A percentile compares a stretch with the other conserved stretches of the same genome.
These are phyloP conservation scores for Coemansia sp. DNA, from an alignment of 192 early-diverging fungal species.

Conservation along the genomic window DNA sequence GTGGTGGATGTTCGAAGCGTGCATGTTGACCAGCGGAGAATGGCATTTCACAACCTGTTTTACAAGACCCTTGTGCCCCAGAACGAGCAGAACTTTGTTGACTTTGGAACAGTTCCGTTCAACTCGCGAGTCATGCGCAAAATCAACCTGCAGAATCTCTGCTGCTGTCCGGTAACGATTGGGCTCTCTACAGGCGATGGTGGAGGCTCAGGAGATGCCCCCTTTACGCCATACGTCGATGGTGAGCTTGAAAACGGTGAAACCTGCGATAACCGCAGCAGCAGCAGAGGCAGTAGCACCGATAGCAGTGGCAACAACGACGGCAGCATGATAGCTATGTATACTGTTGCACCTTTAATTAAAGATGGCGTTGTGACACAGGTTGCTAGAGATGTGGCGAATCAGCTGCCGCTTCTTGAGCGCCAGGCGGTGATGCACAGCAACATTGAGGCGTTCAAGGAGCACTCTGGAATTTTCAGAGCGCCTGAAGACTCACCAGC, in stretches of 20 bases:
- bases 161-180: slow-evolving; percentile 38
- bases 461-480: slow-evolving; percentile 12
- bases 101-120: slow-evolving; percentile 89
- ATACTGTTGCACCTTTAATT: slow-evolving; percentile 15
- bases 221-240: neutral
- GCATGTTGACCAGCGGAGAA: slow-evolving; percentile 94
- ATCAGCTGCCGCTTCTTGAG: slow-evolving; percentile 41
- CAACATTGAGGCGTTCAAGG: slow-evolving; percentile 36
- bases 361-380: slow-evolving; percentile 9
- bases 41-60: slow-evolving; percentile 95
- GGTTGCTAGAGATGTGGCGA: slow-evolving; percentile 29
- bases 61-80: slow-evolving; percentile 83
- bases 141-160: slow-evolving; percentile 86
- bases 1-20: slow-evolving; percentile 88
- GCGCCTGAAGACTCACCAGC: neutral
- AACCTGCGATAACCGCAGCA: slow-evolving; percentile 28
- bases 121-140: slow-evolving; percentile 76
- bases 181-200: slow-evolving; percentile 46
- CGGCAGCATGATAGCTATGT: slow-evolving; percentile 30
- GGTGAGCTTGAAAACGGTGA: neutral
- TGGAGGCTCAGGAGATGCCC: neutral
- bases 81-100: slow-evolving; percentile 87
- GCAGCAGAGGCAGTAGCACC: slow-evolving; percentile 19
- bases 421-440: slow-evolving; percentile 52
- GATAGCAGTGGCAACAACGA: slow-evolving; percentile 24